These are phyloP conservation scores for Cardamine resedifolia DNA, from an alignment of 345 rosid genomes.

Conservation along the genomic window DNA sequence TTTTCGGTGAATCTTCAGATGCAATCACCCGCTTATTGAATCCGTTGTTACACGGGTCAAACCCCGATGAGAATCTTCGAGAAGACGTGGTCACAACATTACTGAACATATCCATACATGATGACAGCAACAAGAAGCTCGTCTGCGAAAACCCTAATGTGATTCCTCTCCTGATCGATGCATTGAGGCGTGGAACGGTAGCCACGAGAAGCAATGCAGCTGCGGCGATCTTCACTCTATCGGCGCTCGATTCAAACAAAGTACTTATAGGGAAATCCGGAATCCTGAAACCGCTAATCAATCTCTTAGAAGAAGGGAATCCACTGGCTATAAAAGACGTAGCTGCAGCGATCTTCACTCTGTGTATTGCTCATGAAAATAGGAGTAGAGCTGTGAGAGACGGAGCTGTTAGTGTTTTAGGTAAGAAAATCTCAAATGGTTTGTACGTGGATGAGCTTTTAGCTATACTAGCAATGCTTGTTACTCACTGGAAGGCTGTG, in stretches of 20 bases:
- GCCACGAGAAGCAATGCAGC: conserved; percentile 91
- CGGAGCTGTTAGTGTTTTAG: conserved; percentile 73
- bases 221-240: conserved; percentile 80
- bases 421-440: conserved; percentile 61
- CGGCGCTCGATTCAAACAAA: conserved; percentile 90
- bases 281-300: conserved; percentile 68
- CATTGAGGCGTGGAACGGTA: conserved; percentile 62
- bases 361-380: conserved; percentile 80
- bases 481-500: conserved; percentile 68
- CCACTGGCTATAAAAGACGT: conserved; percentile 75
- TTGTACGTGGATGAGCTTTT: conserved; percentile 74
- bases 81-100: conserved; percentile 91
- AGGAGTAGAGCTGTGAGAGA: conserved; percentile 78
- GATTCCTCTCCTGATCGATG: conserved; percentile 74
- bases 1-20: conserved; percentile 64
- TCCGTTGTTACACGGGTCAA: conserved; percentile 55
- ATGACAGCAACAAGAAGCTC: conserved; percentile 86
- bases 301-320: conserved; percentile 82
- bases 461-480: conserved; percentile 84
- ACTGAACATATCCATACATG: conserved; percentile 86
- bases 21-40: conserved; percentile 61
- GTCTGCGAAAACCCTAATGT: conserved; percentile 77
- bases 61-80: conserved; percentile 60
- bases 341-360: conserved; percentile 88
- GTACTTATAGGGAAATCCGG: conserved; percentile 72